Evolutionary conservation across 148 eudicot genomes (phyloP).

Genomic region (Polygonum aviculare): DNA sequence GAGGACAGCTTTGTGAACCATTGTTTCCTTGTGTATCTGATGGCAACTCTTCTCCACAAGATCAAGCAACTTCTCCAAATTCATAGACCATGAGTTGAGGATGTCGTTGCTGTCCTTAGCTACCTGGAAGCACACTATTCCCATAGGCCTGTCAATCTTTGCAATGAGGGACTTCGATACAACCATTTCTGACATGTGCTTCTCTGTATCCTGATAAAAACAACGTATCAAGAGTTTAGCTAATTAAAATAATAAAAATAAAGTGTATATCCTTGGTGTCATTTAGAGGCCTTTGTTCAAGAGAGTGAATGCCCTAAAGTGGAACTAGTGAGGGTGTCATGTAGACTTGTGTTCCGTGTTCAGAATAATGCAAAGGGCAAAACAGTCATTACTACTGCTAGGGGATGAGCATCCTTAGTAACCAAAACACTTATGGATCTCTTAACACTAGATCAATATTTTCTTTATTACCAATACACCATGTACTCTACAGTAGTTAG

Average conservation of each 20-base stretch:
- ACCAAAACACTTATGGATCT: background rate
- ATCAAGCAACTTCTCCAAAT: slow-evolving; percentile 89
- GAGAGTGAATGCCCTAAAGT: background rate
- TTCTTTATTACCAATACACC: too few species aligned
- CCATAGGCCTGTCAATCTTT: slow-evolving; percentile 75
- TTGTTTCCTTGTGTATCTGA: slow-evolving; percentile 96
- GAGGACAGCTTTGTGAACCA: slow-evolving; percentile 85
- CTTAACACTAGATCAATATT: too few species aligned
- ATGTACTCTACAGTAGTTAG: too few species aligned
- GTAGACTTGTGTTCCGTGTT: background rate
- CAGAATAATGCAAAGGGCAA: background rate
- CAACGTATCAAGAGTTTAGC: slow-evolving; percentile 1
- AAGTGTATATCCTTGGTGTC: background rate
- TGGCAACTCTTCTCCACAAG: slow-evolving; percentile 98
- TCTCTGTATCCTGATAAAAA: slow-evolving; percentile 70
- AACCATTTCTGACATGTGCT: slow-evolving; percentile 89
- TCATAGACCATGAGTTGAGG: slow-evolving; percentile 83
- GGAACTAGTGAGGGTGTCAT: background rate
- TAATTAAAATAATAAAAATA: background rate
- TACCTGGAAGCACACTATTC: slow-evolving; percentile 66
- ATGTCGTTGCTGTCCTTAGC: slow-evolving; percentile 77
- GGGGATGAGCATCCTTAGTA: background rate
- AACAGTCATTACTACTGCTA: background rate
- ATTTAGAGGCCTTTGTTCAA: background rate
- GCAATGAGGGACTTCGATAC: slow-evolving; percentile 80